Conservation (phyloP, 768 basidiomycete genomes). For the Boletus insuetus region DNA sequence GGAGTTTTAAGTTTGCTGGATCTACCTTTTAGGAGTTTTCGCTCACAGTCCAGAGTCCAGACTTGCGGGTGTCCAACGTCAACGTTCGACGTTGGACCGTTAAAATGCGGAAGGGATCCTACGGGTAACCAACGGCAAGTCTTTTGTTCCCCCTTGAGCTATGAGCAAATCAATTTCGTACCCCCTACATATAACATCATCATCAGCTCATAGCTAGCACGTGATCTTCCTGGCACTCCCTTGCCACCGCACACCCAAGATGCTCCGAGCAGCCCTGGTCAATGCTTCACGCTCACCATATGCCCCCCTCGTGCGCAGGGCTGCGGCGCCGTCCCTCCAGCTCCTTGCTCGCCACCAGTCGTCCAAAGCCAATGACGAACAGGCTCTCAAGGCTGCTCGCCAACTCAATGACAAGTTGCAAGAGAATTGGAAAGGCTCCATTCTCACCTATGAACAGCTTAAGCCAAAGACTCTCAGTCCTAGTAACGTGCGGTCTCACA, state of each 20-base stretch:
- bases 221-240: constrained; percentile 9
- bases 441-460: constrained; percentile 76
- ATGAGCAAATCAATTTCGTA: neutral
- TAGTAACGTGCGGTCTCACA: constrained; percentile 43
- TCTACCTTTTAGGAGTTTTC: too few species aligned
- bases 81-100: too few species aligned
- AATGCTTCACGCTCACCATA: constrained; percentile 15
- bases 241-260: neutral
- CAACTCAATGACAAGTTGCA: constrained; percentile 39
- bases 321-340: constrained; percentile 11
- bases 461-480: constrained; percentile 80
- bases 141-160: too few species aligned
- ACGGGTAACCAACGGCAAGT: too few species aligned
- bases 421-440: constrained; percentile 74
- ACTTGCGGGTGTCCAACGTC: too few species aligned
- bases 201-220: neutral
- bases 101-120: too few species aligned
- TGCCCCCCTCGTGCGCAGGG: constrained; percentile 2
- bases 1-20: too few species aligned
- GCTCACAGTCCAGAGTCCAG: too few species aligned
- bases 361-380: constrained; percentile 22
- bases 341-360: constrained; percentile 35
- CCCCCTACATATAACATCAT: too few species aligned
- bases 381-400: constrained; percentile 31
- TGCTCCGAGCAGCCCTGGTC: constrained; percentile 31